These are phyloP conservation scores for Penicillium sclerotigenum DNA, from an alignment of 2,329 filamentous ascomycete genomes.

Conservation along the genomic window DNA sequence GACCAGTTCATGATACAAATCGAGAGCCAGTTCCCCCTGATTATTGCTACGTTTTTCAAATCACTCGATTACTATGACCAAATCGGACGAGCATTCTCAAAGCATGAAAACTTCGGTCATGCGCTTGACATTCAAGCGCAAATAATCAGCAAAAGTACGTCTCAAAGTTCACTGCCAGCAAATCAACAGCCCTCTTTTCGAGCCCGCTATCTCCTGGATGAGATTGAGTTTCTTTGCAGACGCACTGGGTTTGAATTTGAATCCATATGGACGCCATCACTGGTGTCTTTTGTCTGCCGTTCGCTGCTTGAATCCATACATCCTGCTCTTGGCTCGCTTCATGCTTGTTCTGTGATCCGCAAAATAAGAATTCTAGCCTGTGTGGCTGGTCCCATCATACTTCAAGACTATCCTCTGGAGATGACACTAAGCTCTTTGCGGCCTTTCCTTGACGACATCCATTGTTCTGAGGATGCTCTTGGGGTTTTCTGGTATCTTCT, in stretches of 20 bases:
- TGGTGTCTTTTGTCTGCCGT: constrained; percentile 71
- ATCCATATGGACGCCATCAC: constrained; percentile 70
- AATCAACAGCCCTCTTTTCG: constrained; percentile 87
- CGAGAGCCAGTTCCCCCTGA: constrained; percentile 68
- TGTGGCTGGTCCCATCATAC: constrained; percentile 69
- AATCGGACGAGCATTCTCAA: constrained; percentile 65
- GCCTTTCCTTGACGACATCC: constrained; percentile 73
- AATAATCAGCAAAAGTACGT: constrained; percentile 68
- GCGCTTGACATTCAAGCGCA: constrained; percentile 63
- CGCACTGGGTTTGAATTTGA: constrained; percentile 63
- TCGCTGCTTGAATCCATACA: constrained; percentile 78
- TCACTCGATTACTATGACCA: constrained; percentile 74
- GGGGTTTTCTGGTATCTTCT: constrained; percentile 85
- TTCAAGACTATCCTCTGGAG: constrained; percentile 77
- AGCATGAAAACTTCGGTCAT: constrained; percentile 56
- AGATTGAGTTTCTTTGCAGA: constrained; percentile 74
- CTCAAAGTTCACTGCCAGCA: constrained; percentile 62
- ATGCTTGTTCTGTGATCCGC: constrained; percentile 80
- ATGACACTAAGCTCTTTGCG: constrained; percentile 82
- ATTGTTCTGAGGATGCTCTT: constrained; percentile 87
- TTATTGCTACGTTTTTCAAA: constrained; percentile 72
- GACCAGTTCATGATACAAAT: constrained; percentile 63
- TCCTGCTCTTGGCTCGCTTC: constrained; percentile 76
- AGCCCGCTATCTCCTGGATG: constrained; percentile 69
- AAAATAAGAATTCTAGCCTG: constrained; percentile 80